Evolutionary conservation across 169 alveolate genomes (phyloP).

Genomic region (Pseudocohnilembus persalinus): DNA sequence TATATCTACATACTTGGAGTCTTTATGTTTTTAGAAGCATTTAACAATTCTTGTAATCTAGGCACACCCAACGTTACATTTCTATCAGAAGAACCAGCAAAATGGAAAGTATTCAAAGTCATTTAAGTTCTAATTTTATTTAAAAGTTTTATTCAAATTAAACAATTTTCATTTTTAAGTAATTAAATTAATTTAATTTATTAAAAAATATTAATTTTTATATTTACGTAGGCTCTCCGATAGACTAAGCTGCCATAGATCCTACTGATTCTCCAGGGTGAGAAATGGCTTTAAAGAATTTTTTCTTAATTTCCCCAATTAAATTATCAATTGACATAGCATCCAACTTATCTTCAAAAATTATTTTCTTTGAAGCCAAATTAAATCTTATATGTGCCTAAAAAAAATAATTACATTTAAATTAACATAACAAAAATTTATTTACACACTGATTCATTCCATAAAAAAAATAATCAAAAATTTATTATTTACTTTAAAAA

Average conservation of each 20-base stretch:
- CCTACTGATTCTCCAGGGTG: constrained; percentile 99
- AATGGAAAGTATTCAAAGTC: constrained; percentile 99
- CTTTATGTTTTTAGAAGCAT: constrained; percentile 98
- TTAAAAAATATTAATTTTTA: too few relatives aligned
- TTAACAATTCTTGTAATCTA: constrained; percentile 97
- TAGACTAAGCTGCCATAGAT: constrained; percentile 99
- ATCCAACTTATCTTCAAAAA: constrained; percentile 94
- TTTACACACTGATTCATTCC: constrained; percentile 94
- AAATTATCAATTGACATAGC: constrained; percentile 95
- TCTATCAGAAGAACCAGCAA: constrained; percentile 99
- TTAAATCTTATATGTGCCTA: constrained; percentile 92
- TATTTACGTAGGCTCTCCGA: constrained; percentile 99
- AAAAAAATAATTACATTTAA: constrained; percentile 66
- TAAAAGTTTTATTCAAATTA: too few relatives aligned
- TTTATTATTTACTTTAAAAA: constrained; percentile 63
- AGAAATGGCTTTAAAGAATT: constrained; percentile 93
- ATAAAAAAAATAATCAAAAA: constrained; percentile 54
- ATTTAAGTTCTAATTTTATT: constrained; percentile 98
- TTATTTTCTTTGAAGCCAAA: constrained; percentile 91
- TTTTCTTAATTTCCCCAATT: constrained; percentile 96
- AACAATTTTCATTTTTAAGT: too few relatives aligned
- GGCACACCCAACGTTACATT: constrained; percentile 99
- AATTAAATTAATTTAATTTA: too few relatives aligned
- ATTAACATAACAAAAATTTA: too few relatives aligned
- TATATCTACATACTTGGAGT: constrained; percentile 97